phyloP scores from a whole-genome alignment of 2,329 filamentous ascomycete species.

The Pseudogymnoascus pannorum region DNA sequence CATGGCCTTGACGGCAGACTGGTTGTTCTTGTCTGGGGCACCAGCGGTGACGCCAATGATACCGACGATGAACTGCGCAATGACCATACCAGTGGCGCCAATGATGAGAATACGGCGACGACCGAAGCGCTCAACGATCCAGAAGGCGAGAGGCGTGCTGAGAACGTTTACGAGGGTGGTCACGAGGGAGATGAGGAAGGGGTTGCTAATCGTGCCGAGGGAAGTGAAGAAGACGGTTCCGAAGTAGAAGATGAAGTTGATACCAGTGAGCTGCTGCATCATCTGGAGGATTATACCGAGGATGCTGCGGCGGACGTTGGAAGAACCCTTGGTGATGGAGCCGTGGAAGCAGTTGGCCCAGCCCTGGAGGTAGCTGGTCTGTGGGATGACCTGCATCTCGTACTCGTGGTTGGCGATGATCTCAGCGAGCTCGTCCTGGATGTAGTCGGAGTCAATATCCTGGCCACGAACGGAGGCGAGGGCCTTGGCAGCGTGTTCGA shows the following conservation, averaged over 20 bases:
- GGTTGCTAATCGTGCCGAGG: conserved; percentile 49
- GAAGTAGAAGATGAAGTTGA: conserved; percentile 90
- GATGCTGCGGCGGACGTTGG: conserved; percentile 63
- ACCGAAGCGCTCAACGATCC: conserved; percentile 72
- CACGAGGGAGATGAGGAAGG: conserved; percentile 55
- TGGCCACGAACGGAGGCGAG: conserved; percentile 67
- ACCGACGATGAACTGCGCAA: conserved; percentile 77
- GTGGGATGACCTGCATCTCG: conserved; percentile 61
- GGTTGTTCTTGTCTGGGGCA: conserved; percentile 47
- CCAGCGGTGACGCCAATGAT: conserved; percentile 45
- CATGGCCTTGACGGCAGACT: conserved; percentile 55
- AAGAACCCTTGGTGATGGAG: conserved; percentile 53
- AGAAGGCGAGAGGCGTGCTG: conserved; percentile 79
- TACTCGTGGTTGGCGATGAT: conserved; percentile 83
- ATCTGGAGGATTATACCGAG: conserved; percentile 70
- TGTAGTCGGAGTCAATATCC: conserved; percentile 61
- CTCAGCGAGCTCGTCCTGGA: conserved; percentile 71
- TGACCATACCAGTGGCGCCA: conserved; percentile 73
- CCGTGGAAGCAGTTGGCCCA: conserved; percentile 66
- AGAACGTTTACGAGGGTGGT: conserved; percentile 28
- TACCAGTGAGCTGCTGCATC: conserved; percentile 73
- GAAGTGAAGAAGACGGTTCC: conserved; percentile 78
- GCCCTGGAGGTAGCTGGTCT: conserved; percentile 54
- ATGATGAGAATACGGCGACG: conserved; percentile 72
- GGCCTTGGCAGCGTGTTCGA: conserved; percentile 53